Evolutionary conservation across 345 rosid genomes (phyloP).

Genomic region (Eucalyptus regnans): DNA sequence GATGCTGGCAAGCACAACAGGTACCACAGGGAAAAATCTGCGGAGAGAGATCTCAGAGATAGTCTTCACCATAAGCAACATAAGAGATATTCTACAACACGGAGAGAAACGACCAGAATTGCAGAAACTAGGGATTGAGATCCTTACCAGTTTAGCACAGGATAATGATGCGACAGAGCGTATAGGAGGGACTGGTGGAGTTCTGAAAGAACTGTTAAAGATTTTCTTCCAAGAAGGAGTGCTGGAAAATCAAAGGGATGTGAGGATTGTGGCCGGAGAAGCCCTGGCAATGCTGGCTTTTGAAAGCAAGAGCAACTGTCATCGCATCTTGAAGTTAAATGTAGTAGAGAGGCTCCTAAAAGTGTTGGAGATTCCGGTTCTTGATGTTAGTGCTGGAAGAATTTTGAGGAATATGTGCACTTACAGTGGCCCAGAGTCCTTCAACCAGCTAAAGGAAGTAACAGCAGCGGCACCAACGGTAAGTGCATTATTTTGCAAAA

Average conservation of each 20-base stretch:
- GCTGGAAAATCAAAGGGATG: constrained; percentile 10
- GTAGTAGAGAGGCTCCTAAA: constrained; percentile 28
- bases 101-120: constrained; percentile 38
- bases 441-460: constrained; percentile 29
- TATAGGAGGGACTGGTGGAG: constrained; percentile 65
- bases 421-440: not conserved
- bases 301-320: constrained; percentile 63
- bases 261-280: constrained; percentile 63
- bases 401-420: constrained; percentile 52
- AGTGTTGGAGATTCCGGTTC: constrained; percentile 36
- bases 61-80: constrained; percentile 53
- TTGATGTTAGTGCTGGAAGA: constrained; percentile 58
- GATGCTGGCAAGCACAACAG: constrained; percentile 63
- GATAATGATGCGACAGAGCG: constrained; percentile 53
- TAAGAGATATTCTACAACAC: constrained; percentile 46
- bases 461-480: constrained; percentile 54
- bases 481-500: constrained; percentile 6
- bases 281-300: constrained; percentile 70
- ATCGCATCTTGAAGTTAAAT: constrained; percentile 39
- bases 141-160: constrained; percentile 47
- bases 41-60: constrained; percentile 65
- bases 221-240: constrained; percentile 22
- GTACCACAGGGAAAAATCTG: constrained; percentile 51
- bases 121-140: constrained; percentile 59
- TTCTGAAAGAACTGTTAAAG: constrained; percentile 52